Evolutionary conservation across 805 yeast genomes (phyloP), one percentile per base, ranked within the genome.

Genomic region (Nakazawaea wickerhamii): DNA sequence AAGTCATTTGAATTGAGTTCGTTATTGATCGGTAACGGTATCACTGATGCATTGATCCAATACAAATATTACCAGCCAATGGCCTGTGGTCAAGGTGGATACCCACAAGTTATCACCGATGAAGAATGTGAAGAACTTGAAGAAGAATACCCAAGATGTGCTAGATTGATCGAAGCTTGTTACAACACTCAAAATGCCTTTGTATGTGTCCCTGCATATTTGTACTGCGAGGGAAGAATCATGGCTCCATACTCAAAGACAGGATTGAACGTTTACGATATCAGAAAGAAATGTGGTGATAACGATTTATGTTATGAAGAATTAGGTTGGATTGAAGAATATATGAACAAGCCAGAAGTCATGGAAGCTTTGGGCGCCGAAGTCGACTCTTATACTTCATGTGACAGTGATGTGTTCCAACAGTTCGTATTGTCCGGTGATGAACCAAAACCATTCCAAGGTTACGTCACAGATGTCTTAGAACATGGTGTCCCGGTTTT

Each of bases 71-170:
- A 83, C 61, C 81, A 83, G 59, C 95, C 95, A 62, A 89, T 88
- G 96, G 96, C 95, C 11, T 89, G 96, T 67, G 96, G 96, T 50
- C 71, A 79, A 56, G 95, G 96, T 52, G 96, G 95, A 30, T 68
- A 58, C 60, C 83, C 84, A 30, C 70, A 90, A 13, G 87, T 88
- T 4, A 68, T 89, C 50, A 66, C 76, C 28, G 93, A 87, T 44
- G 88, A 83, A 47, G 83, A 84, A 54, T 91, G 99, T 68, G 73
- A 77, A 40, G 64, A 67, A 25, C 80, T 91, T 84, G 71, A 73
- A 44, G 70, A 68, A 40, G 62, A 81, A 36, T 75, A 84, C 55
- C 88, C 87, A 37, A 79, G 91, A 60, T 91, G 99, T 70, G 68
- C 79, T 48, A 65, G 77, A 21, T 73, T 91, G 62, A 80, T 88